Evolutionary conservation across 129 eudicot genomes (phyloP).

Genomic region (Erigeron canadensis): DNA sequence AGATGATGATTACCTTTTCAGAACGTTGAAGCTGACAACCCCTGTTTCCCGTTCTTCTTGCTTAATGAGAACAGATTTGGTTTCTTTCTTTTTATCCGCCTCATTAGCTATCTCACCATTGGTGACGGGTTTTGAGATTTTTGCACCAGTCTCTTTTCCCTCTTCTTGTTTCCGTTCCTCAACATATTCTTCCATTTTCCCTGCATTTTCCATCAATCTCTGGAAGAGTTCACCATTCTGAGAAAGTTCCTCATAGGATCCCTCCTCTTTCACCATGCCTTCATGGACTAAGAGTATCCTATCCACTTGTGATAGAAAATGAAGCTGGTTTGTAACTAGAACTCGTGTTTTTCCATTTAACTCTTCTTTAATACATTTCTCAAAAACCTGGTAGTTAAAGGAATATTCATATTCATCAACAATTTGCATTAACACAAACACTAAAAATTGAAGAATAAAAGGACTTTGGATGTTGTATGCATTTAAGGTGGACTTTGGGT

Average conservation of each 20-base stretch:
- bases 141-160: constrained; percentile 29
- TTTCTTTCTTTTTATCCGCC: constrained; percentile 47
- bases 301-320: constrained; percentile 96
- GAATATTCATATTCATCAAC: neutral
- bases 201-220: constrained; percentile 94
- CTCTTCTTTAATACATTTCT: constrained; percentile 79
- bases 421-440: neutral
- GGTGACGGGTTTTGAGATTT: constrained; percentile 40
- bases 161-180: constrained; percentile 56
- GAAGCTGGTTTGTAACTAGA: constrained; percentile 90
- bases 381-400: constrained; percentile 63
- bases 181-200: constrained; percentile 85
- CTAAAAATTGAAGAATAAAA: neutral
- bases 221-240: constrained; percentile 67
- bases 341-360: constrained; percentile 84
- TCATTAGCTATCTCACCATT: constrained; percentile 50
- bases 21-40: constrained; percentile 71
- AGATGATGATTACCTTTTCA: constrained; percentile 53
- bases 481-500: too few relatives aligned
- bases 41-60: constrained; percentile 97
- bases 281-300: constrained; percentile 80
- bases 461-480: neutral
- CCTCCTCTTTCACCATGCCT: constrained; percentile 88
- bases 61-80: constrained; percentile 80
- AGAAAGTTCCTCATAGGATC: constrained; percentile 86